Percentiles rank a stretch among this genome's conserved stretches.
Evolutionary conservation across 257 asterid genomes (phyloP).

Genomic region (Nicotiana otophora): DNA sequence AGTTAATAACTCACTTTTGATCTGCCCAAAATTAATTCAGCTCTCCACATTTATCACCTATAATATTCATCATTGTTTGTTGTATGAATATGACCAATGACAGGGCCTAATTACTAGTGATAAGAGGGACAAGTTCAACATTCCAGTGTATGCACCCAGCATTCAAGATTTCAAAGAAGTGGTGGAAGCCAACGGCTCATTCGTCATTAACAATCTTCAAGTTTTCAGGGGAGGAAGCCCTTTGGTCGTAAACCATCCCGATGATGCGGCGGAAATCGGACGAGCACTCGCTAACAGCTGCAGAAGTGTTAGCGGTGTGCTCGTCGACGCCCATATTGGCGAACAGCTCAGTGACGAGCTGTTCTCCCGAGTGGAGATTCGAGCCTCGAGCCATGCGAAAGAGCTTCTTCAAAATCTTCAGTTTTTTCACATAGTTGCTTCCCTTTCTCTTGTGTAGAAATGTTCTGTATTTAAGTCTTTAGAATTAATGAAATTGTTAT

Average conservation of each 20-base stretch:
- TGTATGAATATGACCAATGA: not conserved
- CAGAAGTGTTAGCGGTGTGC: conserved; percentile 79
- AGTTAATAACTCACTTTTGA: not conserved
- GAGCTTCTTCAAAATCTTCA: conserved; percentile 74
- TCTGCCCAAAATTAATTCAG: not conserved
- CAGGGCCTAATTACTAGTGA: conserved; percentile 75
- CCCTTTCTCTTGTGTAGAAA: conserved; percentile 58
- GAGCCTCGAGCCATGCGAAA: conserved; percentile 67
- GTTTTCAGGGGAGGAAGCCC: conserved; percentile 92
- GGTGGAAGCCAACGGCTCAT: conserved; percentile 71
- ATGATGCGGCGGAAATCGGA: conserved; percentile 79
- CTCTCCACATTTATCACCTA: not conserved
- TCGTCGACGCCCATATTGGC: conserved; percentile 91
- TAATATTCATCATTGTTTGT: not conserved
- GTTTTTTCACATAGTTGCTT: conserved; percentile 85
- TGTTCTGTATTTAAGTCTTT: not conserved
- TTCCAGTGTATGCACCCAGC: conserved; percentile 91
- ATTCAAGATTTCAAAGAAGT: conserved; percentile 86
- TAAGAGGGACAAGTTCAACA: conserved; percentile 78
- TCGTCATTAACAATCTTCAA: conserved; percentile 60
- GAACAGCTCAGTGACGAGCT: conserved; percentile 68
- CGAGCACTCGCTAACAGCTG: conserved; percentile 83
- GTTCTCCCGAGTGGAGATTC: conserved; percentile 54
- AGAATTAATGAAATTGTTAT: not conserved
- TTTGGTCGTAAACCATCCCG: conserved; percentile 71